Base-by-base conservation (phyloP, 352 stramenopile species). In the Pythium guiyangense region DNA sequence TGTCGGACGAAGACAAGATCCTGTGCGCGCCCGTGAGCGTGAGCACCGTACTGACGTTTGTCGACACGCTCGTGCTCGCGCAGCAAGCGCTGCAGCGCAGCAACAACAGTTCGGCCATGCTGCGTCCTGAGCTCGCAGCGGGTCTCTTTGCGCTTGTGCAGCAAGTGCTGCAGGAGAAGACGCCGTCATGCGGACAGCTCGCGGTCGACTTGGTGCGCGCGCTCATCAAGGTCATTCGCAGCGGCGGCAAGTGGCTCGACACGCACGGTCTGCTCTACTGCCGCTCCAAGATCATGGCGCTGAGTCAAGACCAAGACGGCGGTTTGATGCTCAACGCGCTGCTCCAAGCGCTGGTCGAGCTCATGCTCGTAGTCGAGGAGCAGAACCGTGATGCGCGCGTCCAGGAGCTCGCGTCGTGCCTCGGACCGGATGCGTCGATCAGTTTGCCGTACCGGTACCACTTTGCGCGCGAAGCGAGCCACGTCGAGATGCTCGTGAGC, bases 281-380 rank as follows among this genome's bases (percentile, higher is more conserved):
- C 52, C 82, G 86, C 20, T 94, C 84, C 2, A 93, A 91, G 67
- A 92, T 95, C 44, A 92, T 92, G 70, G 69, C 68, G 26, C 64
- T 95, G 1, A 82, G 84, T 51, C 84, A 92, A 70, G 84, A 95
- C 12, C 80, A 93, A 53, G 83, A 94, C 42, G 73, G 74, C 12
- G 78, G 80, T 14, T 67, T 93, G 18, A 93, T 89, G 74, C 52
- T 89, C 10, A 87, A 82, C 34, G 67, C 80, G 14, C 60, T 96
- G 6, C 58, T 94, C 4, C 86, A 96, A 45, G 86, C 79, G 3
- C 76, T 96, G 42, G 72, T 94, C 1, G 86, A 96, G 48, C 72
- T 96, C 4, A 84, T 96, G 73, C 59, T 96, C 4, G 76, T 86
- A 10, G 84, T 93, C 2, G 81, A 96, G 20, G 79, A 90, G 43